Conservation (phyloP, 2,329 filamentous ascomycete genomes). For the Epichloe uncinata region DNA sequence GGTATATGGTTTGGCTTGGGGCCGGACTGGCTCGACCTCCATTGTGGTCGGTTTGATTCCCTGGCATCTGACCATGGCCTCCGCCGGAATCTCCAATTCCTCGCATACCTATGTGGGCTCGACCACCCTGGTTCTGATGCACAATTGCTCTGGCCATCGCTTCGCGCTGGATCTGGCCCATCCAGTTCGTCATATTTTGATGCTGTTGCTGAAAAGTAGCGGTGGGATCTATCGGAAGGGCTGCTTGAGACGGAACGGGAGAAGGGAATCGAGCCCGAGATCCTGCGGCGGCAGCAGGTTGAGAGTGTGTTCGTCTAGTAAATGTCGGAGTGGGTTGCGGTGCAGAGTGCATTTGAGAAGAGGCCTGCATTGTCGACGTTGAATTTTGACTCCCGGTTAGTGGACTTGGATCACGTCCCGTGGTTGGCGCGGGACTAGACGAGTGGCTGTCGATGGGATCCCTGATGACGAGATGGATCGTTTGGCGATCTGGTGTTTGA, state of each 20-base stretch:
- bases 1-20: constrained; percentile 14
- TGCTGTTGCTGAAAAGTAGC: constrained; percentile 25
- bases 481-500: constrained; percentile 32
- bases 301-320: constrained; percentile 17
- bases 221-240: constrained; percentile 15
- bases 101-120: constrained; percentile 26
- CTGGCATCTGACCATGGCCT: constrained; percentile 6
- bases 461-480: constrained; percentile 39
- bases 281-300: constrained; percentile 14
- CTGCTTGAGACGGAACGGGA: constrained; percentile 10
- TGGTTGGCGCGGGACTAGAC: constrained; percentile 11
- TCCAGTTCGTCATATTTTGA: constrained; percentile 30
- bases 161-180: constrained; percentile 34
- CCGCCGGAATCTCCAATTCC: constrained; percentile 23
- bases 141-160: constrained; percentile 27
- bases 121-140: constrained; percentile 29
- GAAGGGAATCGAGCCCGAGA: constrained; percentile 20
- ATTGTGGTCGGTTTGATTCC: constrained; percentile 12
- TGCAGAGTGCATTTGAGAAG: constrained; percentile 10
- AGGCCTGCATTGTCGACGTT: constrained; percentile 3
- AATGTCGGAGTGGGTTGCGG: constrained; percentile 17
- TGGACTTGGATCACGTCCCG: constrained; percentile 16
- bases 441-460: constrained; percentile 21
- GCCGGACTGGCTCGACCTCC: constrained; percentile 13
- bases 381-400: constrained; percentile 3